Evolutionary conservation across 345 rosid genomes (phyloP), one percentile per base, ranked within the genome.

Genomic region (Kernera saxatilis): DNA sequence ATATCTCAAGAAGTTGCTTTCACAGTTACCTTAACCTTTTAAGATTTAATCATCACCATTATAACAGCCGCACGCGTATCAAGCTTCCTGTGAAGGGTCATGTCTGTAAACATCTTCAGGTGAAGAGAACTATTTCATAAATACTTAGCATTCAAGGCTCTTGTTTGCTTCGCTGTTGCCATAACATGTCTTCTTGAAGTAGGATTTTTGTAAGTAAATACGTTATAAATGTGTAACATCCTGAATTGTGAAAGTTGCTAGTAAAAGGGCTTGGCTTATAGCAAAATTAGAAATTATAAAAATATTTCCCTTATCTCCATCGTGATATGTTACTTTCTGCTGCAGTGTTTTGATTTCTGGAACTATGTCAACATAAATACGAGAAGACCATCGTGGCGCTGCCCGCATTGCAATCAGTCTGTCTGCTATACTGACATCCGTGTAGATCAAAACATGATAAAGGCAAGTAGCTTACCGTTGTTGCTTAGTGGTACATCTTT

Each of bases 361-460:
- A 94, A 88, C 78, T 94, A 78, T 53, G 66, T 91, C 23, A 63
- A 67, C 18, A 91, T 94, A 72, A 94, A 94, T 77, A 74, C 72
- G 43, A 86, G 86, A 77, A 81, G 83, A 67, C 99, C 99, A 39
- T 87, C 93, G 48, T 94, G 99, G 97, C 95, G 99, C 57, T 94
- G 99, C 71, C 97, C 99, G 5, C 87, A 86, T 67, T 94, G 99
- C 75, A 88, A 88, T 73, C 97, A 71, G 72, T 69, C 82, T 57
- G 87, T 88, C 60, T 86, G 89, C 82, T 89, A 86, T 81, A 77
- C 78, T 13, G 90, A 91, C 57, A 77, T 94, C 46, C 84, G 97
- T 35, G 18, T 85, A 52, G 97, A 91, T 79, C 93, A 85, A 77
- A 88, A 74, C 78, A 85, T 91, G 81, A 81, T 71, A n/a, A 83